Conservation (phyloP, 495 filamentous ascomycete species). For the Neohortaea acidophila region DNA sequence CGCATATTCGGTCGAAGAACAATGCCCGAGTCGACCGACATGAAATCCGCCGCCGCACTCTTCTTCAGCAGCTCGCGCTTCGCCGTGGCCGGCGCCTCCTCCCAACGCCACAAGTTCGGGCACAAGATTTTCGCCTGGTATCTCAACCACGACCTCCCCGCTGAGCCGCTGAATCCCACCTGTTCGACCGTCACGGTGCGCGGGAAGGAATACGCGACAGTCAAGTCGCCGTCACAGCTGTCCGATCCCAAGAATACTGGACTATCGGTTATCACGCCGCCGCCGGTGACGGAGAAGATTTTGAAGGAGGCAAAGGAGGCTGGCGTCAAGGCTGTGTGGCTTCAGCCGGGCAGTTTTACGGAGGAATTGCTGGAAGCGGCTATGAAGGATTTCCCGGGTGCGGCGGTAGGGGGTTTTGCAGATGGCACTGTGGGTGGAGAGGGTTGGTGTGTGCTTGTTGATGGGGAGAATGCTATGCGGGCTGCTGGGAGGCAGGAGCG, state of each 20-base stretch:
- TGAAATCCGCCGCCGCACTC: constrained; percentile 46
- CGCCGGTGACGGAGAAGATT: constrained; percentile 49
- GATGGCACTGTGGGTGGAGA: constrained; percentile 37
- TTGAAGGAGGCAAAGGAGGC: constrained; percentile 66
- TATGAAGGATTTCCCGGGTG: constrained; percentile 41
- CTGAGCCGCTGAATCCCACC: constrained; percentile 69
- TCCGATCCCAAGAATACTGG: constrained; percentile 51
- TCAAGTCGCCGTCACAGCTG: constrained; percentile 49
- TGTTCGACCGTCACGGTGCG: constrained; percentile 42
- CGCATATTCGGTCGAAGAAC: no score
- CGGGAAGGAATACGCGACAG: constrained; percentile 41
- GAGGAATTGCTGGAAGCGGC: constrained; percentile 56
- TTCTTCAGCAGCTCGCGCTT: constrained; percentile 78
- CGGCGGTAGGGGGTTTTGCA: constrained; percentile 52
- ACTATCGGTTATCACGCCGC: constrained; percentile 78
- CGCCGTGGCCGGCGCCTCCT: constrained; percentile 82
- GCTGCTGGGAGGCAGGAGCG: constrained; percentile 37
- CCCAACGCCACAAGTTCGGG: constrained; percentile 73
- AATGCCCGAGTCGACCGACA: constrained; percentile 11
- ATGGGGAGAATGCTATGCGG: constrained; percentile 60
- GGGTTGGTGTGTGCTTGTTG: constrained; percentile 85
- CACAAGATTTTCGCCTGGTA: constrained; percentile 91
- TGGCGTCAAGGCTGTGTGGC: constrained; percentile 69
- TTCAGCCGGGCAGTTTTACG: constrained; percentile 84
- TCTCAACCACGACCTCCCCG: constrained; percentile 55